Conservation (phyloP, 1,284 basidiomycete genomes). For the Vanrija sp. region DNA sequence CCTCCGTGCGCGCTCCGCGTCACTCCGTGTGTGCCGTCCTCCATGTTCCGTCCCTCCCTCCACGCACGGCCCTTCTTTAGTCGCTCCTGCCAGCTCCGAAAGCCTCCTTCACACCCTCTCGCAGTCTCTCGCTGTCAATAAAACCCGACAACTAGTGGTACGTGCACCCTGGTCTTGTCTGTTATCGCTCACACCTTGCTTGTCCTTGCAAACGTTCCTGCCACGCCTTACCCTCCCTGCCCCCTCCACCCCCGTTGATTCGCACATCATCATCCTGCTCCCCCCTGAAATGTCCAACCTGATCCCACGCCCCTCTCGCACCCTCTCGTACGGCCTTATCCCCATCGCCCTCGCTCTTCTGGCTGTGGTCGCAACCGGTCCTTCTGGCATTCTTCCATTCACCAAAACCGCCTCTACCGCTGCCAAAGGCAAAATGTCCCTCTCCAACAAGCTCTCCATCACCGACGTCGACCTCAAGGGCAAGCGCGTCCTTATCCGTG, state of each 20-base stretch:
- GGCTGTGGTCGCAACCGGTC: neutral
- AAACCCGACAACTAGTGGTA: neutral
- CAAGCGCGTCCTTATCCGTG: constrained; percentile 83
- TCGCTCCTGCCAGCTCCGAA: too few species aligned
- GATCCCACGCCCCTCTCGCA: neutral
- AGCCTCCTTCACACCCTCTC: too few species aligned
- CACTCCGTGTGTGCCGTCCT: neutral
- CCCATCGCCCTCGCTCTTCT: neutral
- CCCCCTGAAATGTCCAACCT: neutral
- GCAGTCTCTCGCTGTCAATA: too few species aligned
- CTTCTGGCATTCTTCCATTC: neutral
- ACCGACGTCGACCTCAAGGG: constrained; percentile 84
- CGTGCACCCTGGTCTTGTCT: neutral
- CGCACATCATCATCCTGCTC: neutral
- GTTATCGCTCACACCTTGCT: neutral
- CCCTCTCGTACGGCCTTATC: neutral
- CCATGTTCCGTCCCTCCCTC: neutral
- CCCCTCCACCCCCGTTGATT: neutral
- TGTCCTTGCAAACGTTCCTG: neutral
- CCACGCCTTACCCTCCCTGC: neutral
- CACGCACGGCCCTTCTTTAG: too few species aligned
- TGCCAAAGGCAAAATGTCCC: constrained; percentile 69
- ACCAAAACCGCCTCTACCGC: neutral
- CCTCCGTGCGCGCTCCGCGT: neutral
- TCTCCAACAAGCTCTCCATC: constrained; percentile 90